Percentiles rank a stretch among this genome's conserved stretches.
These are phyloP conservation scores for Boletus speciosus DNA, from an alignment of 768 basidiomycete genomes.

Conservation along the genomic window DNA sequence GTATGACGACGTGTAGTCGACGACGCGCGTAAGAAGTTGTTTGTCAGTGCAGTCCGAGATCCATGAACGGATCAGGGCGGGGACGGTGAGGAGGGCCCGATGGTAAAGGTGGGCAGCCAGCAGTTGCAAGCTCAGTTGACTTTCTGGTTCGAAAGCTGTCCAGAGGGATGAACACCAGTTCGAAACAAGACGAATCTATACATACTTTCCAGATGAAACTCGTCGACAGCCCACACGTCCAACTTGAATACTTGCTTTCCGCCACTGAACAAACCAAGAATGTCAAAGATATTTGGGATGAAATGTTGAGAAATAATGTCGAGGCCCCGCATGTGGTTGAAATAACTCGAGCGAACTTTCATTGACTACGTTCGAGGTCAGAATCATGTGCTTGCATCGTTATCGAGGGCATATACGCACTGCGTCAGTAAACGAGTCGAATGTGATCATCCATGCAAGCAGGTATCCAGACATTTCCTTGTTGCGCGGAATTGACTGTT, in stretches of 20 bases:
- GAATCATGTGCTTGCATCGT: background rate
- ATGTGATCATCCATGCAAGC: constrained; percentile 86
- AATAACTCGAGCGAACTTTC: constrained; percentile 80
- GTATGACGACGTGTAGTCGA: constrained; percentile 73
- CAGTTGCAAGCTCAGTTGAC: constrained; percentile 51
- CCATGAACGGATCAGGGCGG: constrained; percentile 84
- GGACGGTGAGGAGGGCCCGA: constrained; percentile 76
- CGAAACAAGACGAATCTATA: constrained; percentile 1
- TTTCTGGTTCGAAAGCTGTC: constrained; percentile 57
- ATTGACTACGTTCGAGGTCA: constrained; percentile 56
- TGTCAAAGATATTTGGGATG: constrained; percentile 65
- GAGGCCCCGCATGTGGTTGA: constrained; percentile 76
- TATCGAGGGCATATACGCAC: constrained; percentile 43
- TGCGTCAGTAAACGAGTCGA: constrained; percentile 80
- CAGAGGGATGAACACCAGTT: background rate
- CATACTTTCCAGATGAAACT: constrained; percentile 74
- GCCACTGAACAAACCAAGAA: constrained; percentile 66
- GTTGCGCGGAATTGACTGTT: constrained; percentile 34
- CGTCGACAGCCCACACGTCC: constrained; percentile 82
- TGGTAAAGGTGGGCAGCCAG: constrained; percentile 88
- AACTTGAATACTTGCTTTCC: constrained; percentile 70
- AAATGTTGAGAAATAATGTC: constrained; percentile 62
- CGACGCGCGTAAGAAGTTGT: constrained; percentile 73
- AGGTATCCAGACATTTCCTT: constrained; percentile 60
- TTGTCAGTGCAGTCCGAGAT: constrained; percentile 86